Conservation (phyloP, 2,329 filamentous ascomycete species). For the Aspergillus calidoustus region DNA sequence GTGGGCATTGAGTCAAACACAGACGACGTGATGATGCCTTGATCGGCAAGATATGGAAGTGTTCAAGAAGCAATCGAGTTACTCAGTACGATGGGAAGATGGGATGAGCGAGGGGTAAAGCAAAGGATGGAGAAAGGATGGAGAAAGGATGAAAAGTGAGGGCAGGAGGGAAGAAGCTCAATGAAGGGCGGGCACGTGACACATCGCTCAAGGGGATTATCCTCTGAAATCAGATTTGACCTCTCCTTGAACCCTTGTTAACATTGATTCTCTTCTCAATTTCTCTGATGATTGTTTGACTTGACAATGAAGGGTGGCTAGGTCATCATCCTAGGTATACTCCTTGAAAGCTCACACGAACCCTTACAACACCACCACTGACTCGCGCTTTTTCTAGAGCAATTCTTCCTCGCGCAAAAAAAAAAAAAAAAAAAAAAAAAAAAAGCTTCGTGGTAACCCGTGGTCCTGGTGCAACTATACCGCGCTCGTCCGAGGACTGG, state of each 20-base stretch:
- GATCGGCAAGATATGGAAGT: neutral
- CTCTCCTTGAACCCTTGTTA: neutral
- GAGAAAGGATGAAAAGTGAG: slow-evolving; percentile 4
- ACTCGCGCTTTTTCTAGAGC: neutral
- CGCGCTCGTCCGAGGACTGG: neutral
- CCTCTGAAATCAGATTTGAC: neutral
- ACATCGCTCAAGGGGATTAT: neutral
- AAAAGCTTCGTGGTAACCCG: no score
- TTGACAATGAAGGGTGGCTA: slow-evolving; percentile 60
- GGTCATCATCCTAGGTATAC: neutral
- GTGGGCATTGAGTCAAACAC: slow-evolving; percentile 13
- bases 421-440: no score
- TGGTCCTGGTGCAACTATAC: neutral
- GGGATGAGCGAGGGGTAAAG: slow-evolving; percentile 7
- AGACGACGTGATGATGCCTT: neutral
- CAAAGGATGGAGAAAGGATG: neutral
- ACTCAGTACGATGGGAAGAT: slow-evolving; percentile 16
- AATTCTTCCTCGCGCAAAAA: neutral
- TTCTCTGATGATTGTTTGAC: neutral
- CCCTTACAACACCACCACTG: neutral
- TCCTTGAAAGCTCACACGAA: neutral
- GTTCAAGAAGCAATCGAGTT: slow-evolving; percentile 1
- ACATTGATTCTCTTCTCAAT: neutral
- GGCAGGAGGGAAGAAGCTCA: neutral
- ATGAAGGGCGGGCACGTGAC: slow-evolving; percentile 16